phyloP scores from a whole-genome alignment of 140 eudicot genomes.

The Oenanthe javanica region DNA sequence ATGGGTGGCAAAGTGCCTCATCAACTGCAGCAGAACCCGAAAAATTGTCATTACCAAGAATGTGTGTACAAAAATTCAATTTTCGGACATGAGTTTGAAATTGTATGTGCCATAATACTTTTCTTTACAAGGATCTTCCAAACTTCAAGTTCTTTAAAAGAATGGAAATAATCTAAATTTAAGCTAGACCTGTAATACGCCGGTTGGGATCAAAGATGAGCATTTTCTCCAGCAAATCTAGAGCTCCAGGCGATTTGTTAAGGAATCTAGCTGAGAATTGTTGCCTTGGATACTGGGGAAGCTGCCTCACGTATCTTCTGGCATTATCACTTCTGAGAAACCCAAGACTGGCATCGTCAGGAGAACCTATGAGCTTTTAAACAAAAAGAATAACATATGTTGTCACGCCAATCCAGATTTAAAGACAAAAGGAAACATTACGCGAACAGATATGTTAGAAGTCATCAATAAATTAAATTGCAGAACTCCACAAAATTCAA shows the following conservation, averaged over 20 bases:
- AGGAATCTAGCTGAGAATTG: slow-evolving; percentile 68
- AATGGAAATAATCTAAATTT: neutral
- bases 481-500: neutral
- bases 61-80: neutral
- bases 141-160: neutral
- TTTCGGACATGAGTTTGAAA: neutral
- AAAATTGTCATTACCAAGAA: neutral
- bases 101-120: neutral
- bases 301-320: slow-evolving; percentile 75
- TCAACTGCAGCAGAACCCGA: slow-evolving; percentile 39
- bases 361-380: slow-evolving; percentile 84
- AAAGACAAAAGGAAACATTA: neutral
- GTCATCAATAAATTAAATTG: neutral
- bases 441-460: neutral
- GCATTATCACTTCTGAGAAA: slow-evolving; percentile 86
- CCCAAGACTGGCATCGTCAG: slow-evolving; percentile 89
- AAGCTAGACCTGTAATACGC: slow-evolving; percentile 62
- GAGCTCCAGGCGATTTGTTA: slow-evolving; percentile 68
- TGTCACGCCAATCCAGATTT: slow-evolving; percentile 1
- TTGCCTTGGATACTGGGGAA: slow-evolving; percentile 80
- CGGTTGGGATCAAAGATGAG: slow-evolving; percentile 83
- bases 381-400: slow-evolving; percentile 9
- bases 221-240: slow-evolving; percentile 85
- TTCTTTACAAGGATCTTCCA: neutral
- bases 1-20: slow-evolving; percentile 80